Base-by-base conservation (phyloP, 805 yeast species). In the Candida namnaoensis region DNA sequence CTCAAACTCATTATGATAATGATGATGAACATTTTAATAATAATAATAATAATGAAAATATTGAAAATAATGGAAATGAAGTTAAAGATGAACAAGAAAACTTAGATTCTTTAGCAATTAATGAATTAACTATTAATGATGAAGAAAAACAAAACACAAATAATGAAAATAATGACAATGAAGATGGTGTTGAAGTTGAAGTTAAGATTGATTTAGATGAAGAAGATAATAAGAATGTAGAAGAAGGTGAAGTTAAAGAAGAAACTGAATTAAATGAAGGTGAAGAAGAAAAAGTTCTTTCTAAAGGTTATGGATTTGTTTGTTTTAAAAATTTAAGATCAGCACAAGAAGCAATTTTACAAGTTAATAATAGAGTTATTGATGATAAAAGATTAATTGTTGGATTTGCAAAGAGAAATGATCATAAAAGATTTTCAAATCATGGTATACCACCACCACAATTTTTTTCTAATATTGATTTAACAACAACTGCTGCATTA, bases 301-400 rank as follows among this genome's bases (percentile, higher is more conserved):
- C 72, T 13, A 66, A 62, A 48, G 75, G 78, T 19, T 76, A 70
- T 54, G 91, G 90, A 7, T 83, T 83, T 60, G 76, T 84, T 27
- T 80, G 81, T 54, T 83, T 69, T 53, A 57, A 66, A 26, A 60
- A 64, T 43, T 71, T 73, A 38, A 61, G 57, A 15, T 67, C 74
- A 62, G 87, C 91, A 2, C 66, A 76, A 39, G 62, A 60, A 25
- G 88, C 91, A 9, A 78, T 82, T 34, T 30, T 30, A 30, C 33
- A 30, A 30, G 33, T 30, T 6, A 30, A 30, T 30, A 30, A 30
- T 30, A 30, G 33, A 30, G 11, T 30, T 13, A 13, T 30, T 30
- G n/a, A 6, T 11, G 12, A 30, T 3, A 30, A 30, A 6, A 30
- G 33, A 30, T 30, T 30, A 30, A 30, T 30, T 30, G 33, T 30